These are phyloP conservation scores for Gastrodia elata DNA, from an alignment of 106 monocot species.

Conservation along the genomic window DNA sequence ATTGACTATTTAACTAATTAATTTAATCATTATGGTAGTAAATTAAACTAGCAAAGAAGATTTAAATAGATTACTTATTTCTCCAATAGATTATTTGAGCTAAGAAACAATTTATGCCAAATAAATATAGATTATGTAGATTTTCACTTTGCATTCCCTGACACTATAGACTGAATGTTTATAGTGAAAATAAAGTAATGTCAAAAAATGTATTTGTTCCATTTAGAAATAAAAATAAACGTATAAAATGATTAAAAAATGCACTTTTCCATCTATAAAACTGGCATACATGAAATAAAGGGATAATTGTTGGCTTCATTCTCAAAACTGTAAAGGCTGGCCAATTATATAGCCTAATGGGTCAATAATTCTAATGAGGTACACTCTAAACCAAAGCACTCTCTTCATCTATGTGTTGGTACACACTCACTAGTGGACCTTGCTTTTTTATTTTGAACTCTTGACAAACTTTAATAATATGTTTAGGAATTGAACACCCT, in stretches of 20 bases:
- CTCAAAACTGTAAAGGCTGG: too few species aligned
- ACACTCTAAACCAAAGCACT: too few species aligned
- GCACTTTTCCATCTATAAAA: too few species aligned
- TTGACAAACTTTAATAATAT: too few species aligned
- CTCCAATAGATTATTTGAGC: background rate
- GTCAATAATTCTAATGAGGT: too few species aligned
- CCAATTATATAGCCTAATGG: too few species aligned
- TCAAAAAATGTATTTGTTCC: background rate
- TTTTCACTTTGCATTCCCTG: background rate
- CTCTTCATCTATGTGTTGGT: too few species aligned
- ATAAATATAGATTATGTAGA: background rate
- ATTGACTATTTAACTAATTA: background rate
- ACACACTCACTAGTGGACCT: too few species aligned
- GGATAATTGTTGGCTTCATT: too few species aligned
- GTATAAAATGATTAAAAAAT: background rate
- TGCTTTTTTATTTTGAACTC: too few species aligned
- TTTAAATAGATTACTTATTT: background rate
- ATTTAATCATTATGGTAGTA: background rate
- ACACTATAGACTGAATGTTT: background rate
- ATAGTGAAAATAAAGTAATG: background rate
- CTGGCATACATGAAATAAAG: too few species aligned
- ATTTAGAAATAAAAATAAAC: background rate
- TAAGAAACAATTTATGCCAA: background rate
- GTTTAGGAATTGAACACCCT: too few species aligned
- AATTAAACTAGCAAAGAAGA: background rate